Percentiles rank a stretch among this genome's conserved stretches.
Conservation (phyloP, 768 basidiomycete genomes). For the Hypholoma sublateritium region DNA sequence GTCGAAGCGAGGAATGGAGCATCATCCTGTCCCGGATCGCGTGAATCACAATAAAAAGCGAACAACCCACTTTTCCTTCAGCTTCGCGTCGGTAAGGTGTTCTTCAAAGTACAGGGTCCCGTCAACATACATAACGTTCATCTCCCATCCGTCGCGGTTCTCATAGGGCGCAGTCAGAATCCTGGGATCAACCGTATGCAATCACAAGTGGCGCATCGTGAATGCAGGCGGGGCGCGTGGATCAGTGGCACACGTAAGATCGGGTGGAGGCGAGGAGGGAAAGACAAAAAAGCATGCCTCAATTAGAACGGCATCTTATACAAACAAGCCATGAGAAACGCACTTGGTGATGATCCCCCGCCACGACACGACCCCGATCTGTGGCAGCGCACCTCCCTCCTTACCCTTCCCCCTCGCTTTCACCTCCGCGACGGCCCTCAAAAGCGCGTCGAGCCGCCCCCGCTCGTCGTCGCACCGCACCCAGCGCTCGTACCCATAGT, state of each 20-base stretch:
- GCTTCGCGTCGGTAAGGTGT: constrained; percentile 55
- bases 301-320: constrained; percentile 16
- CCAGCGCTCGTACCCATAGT: constrained; percentile 76
- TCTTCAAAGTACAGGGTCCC: constrained; percentile 78
- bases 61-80: constrained; percentile 63
- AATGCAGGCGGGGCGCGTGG: background rate
- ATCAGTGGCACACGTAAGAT: background rate
- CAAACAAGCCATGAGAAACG: constrained; percentile 17
- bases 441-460: constrained; percentile 66
- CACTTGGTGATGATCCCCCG: constrained; percentile 85
- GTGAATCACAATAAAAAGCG: background rate
- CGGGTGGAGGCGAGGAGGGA: background rate
- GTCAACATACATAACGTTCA: constrained; percentile 79
- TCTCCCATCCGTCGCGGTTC: constrained; percentile 72
- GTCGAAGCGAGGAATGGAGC: background rate
- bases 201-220: background rate
- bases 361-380: constrained; percentile 68
- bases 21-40: background rate
- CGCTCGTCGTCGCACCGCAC: constrained; percentile 61
- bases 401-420: constrained; percentile 29
- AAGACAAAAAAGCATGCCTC: constrained; percentile 22
- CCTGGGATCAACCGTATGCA: constrained; percentile 34
- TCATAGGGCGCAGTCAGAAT: constrained; percentile 85
- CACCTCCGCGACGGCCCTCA: constrained; percentile 54
- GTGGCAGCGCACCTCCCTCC: constrained; percentile 27